Evolutionary conservation across 2,329 filamentous ascomycete species (phyloP).

Genomic region (Pseudogymnoascus sp.): DNA sequence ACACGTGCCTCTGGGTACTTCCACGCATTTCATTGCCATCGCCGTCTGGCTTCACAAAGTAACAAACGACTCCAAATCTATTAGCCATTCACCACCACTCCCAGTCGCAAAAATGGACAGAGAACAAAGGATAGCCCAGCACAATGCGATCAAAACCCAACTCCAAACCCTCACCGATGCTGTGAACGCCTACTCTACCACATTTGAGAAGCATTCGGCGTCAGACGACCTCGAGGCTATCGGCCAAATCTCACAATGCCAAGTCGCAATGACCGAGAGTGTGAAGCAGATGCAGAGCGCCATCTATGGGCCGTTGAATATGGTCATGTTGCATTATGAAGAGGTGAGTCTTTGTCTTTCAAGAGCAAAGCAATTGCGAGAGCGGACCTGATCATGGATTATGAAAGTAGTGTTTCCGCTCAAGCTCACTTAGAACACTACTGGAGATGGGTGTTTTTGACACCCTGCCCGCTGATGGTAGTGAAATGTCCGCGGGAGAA

Average conservation of each 20-base stretch:
- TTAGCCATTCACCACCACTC: background rate
- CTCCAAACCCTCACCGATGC: slow-evolving; percentile 1
- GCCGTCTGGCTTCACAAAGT: background rate
- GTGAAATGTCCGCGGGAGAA: slow-evolving; percentile 12
- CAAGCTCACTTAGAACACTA: slow-evolving; percentile 15
- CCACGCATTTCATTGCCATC: background rate
- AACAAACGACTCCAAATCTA: background rate
- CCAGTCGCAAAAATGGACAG: slow-evolving; percentile 3
- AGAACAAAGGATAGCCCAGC: slow-evolving; percentile 1
- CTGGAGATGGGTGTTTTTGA: slow-evolving; percentile 22
- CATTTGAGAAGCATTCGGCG: background rate
- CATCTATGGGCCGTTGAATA: slow-evolving; percentile 18
- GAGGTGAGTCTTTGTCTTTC: slow-evolving; percentile 13
- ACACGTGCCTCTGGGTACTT: background rate
- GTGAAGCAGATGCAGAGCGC: slow-evolving; percentile 15
- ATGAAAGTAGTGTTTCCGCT: slow-evolving; percentile 10
- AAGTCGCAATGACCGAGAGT: slow-evolving; percentile 10
- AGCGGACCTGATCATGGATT: background rate
- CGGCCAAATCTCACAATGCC: background rate
- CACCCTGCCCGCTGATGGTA: slow-evolving; percentile 16
- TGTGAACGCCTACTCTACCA: slow-evolving; percentile 1
- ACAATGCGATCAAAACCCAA: slow-evolving; percentile 1
- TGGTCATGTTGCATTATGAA: slow-evolving; percentile 17
- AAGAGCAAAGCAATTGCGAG: background rate
- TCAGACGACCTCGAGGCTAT: slow-evolving; percentile 3